phyloP scores from a whole-genome alignment of 1,284 basidiomycete species.

The Trametes pubescens region DNA sequence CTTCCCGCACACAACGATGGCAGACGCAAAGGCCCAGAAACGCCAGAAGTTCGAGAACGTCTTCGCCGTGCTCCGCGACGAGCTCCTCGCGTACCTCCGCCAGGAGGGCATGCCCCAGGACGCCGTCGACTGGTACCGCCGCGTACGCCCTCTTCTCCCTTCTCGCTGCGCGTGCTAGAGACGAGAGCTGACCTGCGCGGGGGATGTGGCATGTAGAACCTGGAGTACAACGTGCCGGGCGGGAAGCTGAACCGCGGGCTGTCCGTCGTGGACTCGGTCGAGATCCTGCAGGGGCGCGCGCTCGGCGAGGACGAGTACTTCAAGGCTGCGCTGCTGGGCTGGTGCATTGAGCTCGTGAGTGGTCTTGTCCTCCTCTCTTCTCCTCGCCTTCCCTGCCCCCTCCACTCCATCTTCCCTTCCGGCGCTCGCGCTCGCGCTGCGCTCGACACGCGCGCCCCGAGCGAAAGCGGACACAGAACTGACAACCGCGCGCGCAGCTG shows the following conservation, averaged over 20 bases:
- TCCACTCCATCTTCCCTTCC: background rate
- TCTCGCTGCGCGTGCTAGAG: background rate
- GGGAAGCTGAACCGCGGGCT: constrained; percentile 98
- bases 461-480: background rate
- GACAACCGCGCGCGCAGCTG: constrained; percentile 59
- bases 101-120: constrained; percentile 83
- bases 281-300: constrained; percentile 81
- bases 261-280: constrained; percentile 93
- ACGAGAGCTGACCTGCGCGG: background rate
- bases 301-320: constrained; percentile 88
- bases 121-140: constrained; percentile 83
- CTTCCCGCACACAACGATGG: constrained; percentile 22
- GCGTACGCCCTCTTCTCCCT: constrained; percentile 55
- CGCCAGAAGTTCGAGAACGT: constrained; percentile 62
- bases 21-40: constrained; percentile 50
- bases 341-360: constrained; percentile 94
- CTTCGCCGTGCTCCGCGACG: constrained; percentile 60
- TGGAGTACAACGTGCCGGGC: constrained; percentile 95
- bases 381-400: background rate
- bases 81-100: constrained; percentile 71
- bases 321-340: constrained; percentile 91
- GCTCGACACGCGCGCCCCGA: no score
- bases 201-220: constrained; percentile 60
- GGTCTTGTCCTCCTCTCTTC: background rate
- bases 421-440: background rate